These are phyloP conservation scores for Pseudogymnoascus sp. DNA, from an alignment of 2,329 filamentous ascomycete species.

Conservation along the genomic window DNA sequence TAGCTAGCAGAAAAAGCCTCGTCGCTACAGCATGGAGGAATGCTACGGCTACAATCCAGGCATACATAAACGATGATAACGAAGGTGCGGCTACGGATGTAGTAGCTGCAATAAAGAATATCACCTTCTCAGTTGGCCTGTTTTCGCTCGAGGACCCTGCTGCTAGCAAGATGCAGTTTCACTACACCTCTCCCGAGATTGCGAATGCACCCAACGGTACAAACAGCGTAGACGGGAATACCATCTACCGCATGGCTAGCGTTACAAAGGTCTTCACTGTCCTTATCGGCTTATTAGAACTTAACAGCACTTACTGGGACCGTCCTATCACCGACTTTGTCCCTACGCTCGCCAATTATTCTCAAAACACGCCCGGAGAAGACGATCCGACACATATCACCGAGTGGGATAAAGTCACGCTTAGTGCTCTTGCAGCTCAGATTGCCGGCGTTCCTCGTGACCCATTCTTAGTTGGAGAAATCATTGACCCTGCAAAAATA, in stretches of 20 bases:
- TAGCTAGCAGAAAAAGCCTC: background rate
- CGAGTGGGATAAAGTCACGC: slow-evolving; percentile 30
- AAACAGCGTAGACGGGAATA: slow-evolving; percentile 33
- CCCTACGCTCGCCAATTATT: slow-evolving; percentile 23
- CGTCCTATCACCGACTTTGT: slow-evolving; percentile 27
- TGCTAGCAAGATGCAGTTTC: slow-evolving; percentile 29
- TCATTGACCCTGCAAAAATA: slow-evolving; percentile 7
- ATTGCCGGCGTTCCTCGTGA: slow-evolving; percentile 27
- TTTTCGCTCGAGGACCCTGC: slow-evolving; percentile 32
- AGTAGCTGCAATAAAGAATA: slow-evolving; percentile 22
- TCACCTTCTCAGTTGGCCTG: slow-evolving; percentile 34
- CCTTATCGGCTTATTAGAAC: slow-evolving; percentile 31
- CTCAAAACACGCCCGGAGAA: background rate
- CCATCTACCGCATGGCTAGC: slow-evolving; percentile 36
- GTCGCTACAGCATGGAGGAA: background rate
- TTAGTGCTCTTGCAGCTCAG: slow-evolving; percentile 29
- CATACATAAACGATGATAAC: background rate
- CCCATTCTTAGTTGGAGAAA: slow-evolving; percentile 19
- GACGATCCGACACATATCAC: slow-evolving; percentile 21
- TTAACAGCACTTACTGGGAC: slow-evolving; percentile 31
- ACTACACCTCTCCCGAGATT: slow-evolving; percentile 31
- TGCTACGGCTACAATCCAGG: background rate
- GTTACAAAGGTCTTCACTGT: slow-evolving; percentile 34
- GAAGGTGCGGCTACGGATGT: background rate
- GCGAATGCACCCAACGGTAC: slow-evolving; percentile 27